Evolutionary conservation across 352 stramenopile genomes (phyloP), one percentile per base, ranked within the genome.

Genomic region (Bremia lactucae): DNA sequence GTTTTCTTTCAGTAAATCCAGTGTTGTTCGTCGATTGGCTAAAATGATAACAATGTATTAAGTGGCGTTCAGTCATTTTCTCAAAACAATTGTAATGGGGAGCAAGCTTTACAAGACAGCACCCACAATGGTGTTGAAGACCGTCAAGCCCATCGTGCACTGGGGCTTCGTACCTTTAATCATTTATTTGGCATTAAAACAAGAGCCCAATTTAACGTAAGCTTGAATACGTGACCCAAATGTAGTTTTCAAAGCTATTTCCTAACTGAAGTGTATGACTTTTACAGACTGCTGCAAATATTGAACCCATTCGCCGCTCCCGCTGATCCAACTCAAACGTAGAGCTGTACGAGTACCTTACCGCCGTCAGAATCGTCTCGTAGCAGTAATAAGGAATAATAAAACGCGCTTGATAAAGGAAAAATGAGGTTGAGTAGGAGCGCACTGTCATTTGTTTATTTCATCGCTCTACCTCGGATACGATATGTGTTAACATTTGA

Each of bases 401-500:
- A 21, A 35, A 35, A 29, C 1, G 13, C 24, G 14, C 20, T 29
- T 11, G 14, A 16, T 21, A 28, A 52, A 45, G 37, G 35, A 48
- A 21, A 52, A 52, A 49, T 48, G 51, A 58, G 40, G 8, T 49
- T 2, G 38, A 25, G 6, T 38, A 45, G 38, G 6, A 20, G 25
- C 31, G 29, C 41, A 21, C 29, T 28, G 28, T 48, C 28, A 53
- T 28, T 38, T 49, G 38, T 57, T 54, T 23, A 50, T 54, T 31
- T 53, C 26, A 50, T 42, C 46, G 41, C 21, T 57, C 15, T 52
- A 14, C 84, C 84, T 71, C 74, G 84, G 58, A 87, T 90, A 46
- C 74, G 68, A 62, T 74, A 90, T 46, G 77, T 87, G 50, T 90
- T 90, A 53, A 87, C 73, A 60, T 90, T 90, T 20, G 74, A 90